These are phyloP conservation scores for Teratosphaeria epicoccoides DNA, from an alignment of 2,329 filamentous ascomycete genomes.

Conservation along the genomic window DNA sequence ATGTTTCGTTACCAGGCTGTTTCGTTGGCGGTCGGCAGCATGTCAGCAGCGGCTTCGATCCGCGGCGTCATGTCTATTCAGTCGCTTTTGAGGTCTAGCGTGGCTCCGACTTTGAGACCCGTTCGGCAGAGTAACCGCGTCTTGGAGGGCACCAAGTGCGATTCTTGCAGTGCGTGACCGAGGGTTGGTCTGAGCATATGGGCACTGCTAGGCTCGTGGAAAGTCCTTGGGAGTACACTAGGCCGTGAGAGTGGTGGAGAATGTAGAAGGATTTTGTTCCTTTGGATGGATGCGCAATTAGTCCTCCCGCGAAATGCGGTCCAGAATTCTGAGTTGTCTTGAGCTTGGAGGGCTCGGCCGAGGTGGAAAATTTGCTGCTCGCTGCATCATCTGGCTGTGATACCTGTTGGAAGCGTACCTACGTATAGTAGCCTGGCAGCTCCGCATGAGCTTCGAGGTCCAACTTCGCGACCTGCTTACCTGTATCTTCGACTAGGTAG, in stretches of 20 bases:
- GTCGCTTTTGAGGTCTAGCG: constrained; percentile 47
- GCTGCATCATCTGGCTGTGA: too few relatives aligned
- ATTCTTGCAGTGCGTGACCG: too few relatives aligned
- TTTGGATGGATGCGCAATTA: constrained; percentile 7
- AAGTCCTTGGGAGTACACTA: constrained; percentile 37
- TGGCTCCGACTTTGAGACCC: constrained; percentile 55
- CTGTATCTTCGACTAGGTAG: not conserved
- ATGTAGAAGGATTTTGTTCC: constrained; percentile 5
- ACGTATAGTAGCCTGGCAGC: not conserved
- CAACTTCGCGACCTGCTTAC: not conserved
- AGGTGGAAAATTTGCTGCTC: too few relatives aligned
- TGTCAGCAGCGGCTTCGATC: constrained; percentile 34
- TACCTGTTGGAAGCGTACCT: not conserved
- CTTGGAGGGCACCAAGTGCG: constrained; percentile 58
- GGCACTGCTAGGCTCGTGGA: constrained; percentile 54
- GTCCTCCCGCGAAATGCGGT: constrained; percentile 5
- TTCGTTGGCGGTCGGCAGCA: constrained; percentile 49
- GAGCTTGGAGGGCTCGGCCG: constrained; percentile 1
- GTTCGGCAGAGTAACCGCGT: constrained; percentile 59
- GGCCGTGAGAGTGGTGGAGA: constrained; percentile 6
- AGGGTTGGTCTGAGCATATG: constrained; percentile 48
- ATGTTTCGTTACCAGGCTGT: constrained; percentile 59
- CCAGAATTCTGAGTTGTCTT: constrained; percentile 3
- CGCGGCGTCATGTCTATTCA: constrained; percentile 62
- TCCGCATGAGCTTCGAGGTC: not conserved